Evolutionary conservation across 805 yeast genomes (phyloP), one percentile per base, ranked within the genome.

Genomic region (Hermanozyma aechmeae): DNA sequence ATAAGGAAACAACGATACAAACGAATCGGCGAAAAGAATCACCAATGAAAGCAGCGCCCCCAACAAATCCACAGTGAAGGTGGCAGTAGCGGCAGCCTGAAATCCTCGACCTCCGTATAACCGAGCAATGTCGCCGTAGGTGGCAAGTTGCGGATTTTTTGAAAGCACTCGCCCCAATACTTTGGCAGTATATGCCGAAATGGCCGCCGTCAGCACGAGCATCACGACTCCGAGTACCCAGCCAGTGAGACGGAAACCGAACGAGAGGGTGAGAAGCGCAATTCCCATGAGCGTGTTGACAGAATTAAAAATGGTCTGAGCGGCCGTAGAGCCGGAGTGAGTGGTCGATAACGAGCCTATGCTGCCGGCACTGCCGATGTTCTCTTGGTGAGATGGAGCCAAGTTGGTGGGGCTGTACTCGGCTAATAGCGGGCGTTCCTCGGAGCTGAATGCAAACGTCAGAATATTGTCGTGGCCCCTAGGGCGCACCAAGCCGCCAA

Each of bases 121-220:
- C 43, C 73, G 78, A 3, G 93, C 94, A 27, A 86, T 63, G 56
- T 86, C 96, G 0, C 95, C 93, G 51, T 85, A 86, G 0, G 95
- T 81, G 65, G 79, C 76, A 30, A 85, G 56, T 0, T 92, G 77
- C 11, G 71, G 77, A 55, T 85, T 92, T 1, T 85, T 78, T 37
- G 79, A 50, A 41, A 23, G 5, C 6, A 6, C 16, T 4, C 11
- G 51, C 35, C 23, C 30, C 31, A 77, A 48, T 12, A 74, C 43
- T 22, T 66, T 57, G 1, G 81, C 81, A 0, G 82, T 70, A 37
- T 59, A 52, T 33, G 63, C 57, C 0, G 83, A 73, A 3, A 61
- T 42, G n/a, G 65, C 27, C 0, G 78, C 76, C 32, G 73, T 65
- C 1, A 51, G 32, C 0, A 60, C 26, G 13, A 77, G 42, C 6